Base-by-base conservation (phyloP, 2,329 filamentous ascomycete species). In the Fusarium sp. region DNA sequence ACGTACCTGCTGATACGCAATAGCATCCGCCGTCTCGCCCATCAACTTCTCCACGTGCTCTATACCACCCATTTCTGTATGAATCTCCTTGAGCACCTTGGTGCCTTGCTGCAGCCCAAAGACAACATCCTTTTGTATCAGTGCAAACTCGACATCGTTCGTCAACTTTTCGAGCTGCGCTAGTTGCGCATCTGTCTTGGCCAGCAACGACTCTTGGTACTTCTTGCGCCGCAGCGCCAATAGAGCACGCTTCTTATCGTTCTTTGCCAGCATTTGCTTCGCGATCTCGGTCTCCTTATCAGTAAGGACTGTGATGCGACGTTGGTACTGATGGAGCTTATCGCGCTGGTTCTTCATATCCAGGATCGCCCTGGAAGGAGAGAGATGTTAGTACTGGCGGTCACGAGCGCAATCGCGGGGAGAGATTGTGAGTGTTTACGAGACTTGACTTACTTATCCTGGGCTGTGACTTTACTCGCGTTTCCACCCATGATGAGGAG, bases 341-440 rank as follows among this genome's bases (percentile, higher is more conserved):
- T 99, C 96, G 80, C 96, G 95, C 84, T 98, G 95, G 81, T 90
- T 94, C 84, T 98, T 98, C 84, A 98, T 92, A 82, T 98, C 95
- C 76, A 98, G 91, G 81, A 98, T 98, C 63, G 95, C 95, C 84
- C 95, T 98, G 22, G 39, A 10, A 18, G 17, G 11, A 20, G n/a
- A 18, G 43, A 28, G 24, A 26, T 48, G 45, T 66, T 63, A 71
- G 52, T 39, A 34, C 24, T 39, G 42, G 63, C 61, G 59, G 62
- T 66, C 57, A 66, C 56, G 56, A 48, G 63, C 63, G 64, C 70
- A 56, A 64, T 56, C 45, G 61, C 38, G 52, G 58, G 56, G 58
- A 44, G 52, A 69, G 60, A 46, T 59, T 54, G 46, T 52, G 46
- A 58, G 39, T 9, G 44, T 13, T 31, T 31, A 42, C 62, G 49